A percentile compares a stretch with the other conserved stretches of the same genome.
phyloP scores from a whole-genome alignment of 2,329 filamentous ascomycete genomes.

The Beauveria varroae region DNA sequence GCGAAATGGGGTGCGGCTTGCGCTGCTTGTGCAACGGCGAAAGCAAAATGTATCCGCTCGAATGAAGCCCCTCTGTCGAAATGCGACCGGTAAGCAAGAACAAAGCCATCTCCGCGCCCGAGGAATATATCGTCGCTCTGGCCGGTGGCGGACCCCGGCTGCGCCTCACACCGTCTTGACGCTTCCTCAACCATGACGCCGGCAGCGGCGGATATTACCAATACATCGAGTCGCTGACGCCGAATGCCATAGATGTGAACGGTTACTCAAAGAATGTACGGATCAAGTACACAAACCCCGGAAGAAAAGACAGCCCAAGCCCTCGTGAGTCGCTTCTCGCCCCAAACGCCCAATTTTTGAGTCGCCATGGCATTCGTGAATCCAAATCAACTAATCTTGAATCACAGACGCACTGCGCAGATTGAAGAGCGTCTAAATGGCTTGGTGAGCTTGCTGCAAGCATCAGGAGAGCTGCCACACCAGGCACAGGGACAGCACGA shows the following conservation, averaged over 20 bases:
- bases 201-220: neutral
- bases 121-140: neutral
- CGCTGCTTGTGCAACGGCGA: conserved; percentile 39
- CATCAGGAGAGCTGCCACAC: conserved; percentile 29
- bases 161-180: neutral
- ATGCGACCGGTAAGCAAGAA: conserved; percentile 34
- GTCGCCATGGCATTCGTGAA: conserved; percentile 7
- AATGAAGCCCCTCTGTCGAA: conserved; percentile 29
- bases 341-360: neutral
- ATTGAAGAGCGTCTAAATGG: conserved; percentile 43
- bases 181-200: neutral
- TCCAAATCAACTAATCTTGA: neutral
- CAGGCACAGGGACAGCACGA: conserved; percentile 1
- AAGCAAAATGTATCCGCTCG: conserved; percentile 42
- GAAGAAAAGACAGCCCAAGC: conserved; percentile 43
- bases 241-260: conserved; percentile 32
- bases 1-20: conserved; percentile 45
- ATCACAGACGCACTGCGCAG: conserved; percentile 37
- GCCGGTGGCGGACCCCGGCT: neutral
- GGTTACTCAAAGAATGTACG: conserved; percentile 40
- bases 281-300: conserved; percentile 40
- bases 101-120: neutral
- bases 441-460: conserved; percentile 39
- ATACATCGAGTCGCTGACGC: neutral
- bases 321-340: conserved; percentile 34